Base-by-base conservation (phyloP, 2,329 filamentous ascomycete species). In the Parasarocladium wereldwijsianum region DNA sequence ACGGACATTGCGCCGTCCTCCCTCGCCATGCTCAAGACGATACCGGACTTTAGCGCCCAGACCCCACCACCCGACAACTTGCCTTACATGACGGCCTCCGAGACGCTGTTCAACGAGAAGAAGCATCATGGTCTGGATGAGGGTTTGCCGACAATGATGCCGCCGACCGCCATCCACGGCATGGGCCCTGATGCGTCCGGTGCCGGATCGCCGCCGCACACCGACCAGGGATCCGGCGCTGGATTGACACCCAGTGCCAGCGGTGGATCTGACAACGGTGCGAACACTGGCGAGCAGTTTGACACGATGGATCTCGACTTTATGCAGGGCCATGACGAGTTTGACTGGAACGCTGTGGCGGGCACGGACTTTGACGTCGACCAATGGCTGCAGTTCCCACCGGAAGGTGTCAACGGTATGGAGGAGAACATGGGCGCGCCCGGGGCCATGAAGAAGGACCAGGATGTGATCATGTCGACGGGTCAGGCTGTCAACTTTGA, bases 361-460 rank as follows among this genome's bases (percentile, higher is more conserved):
- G 62, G 58, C 5, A 60, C 62, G 7, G 65, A 67, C 36, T 60
- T 70, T 34, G 66, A 72, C 32, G 65, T 70, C 31, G 65, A 70
- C 34, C 64, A 70, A 40, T 72, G 65, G 63, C 52, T 72, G 14
- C 62, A 71, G 35, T 72, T 69, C 36, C 66, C 65, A 5, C 55
- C 57, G 2, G 66, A 69, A 29, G 60, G 57, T 6, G 53, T 54
- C 8, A 57, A 51, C 34, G 50, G 47, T 20, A 41, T 44, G 6
- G 55, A 54, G n/a, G 55, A 55, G 16, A 49, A 54, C 38, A 43
- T 44, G 6, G 47, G 44, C 5, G 42, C 55, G 15, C 49, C 55
- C 30, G 41, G 41, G 5, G 29, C 22, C 7, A 33, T 29, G 25
- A 28, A 18, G 20, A 29, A 26, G 17, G 37, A 32, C 16, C 23